These are phyloP conservation scores for Corinectria fuckeliana DNA, from an alignment of 2,329 filamentous ascomycete genomes.

Conservation along the genomic window DNA sequence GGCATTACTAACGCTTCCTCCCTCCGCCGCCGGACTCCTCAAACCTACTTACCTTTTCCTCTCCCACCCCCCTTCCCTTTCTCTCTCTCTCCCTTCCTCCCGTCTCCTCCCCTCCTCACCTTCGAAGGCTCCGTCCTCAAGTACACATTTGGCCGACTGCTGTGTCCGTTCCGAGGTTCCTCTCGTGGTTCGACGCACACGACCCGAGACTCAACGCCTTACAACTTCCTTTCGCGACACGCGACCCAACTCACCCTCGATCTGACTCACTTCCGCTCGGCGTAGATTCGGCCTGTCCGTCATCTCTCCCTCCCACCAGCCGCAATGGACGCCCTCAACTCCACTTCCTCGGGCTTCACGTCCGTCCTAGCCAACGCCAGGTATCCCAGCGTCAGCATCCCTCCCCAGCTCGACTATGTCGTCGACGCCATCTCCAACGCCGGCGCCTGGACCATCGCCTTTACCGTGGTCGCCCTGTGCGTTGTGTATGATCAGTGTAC, in stretches of 20 bases:
- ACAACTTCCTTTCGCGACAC: neutral
- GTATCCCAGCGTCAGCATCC: conserved; percentile 55
- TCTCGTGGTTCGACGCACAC: neutral
- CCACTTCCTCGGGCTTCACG: conserved; percentile 70
- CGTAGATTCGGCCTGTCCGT: conserved; percentile 8
- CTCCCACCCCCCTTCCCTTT: conserved; percentile 8
- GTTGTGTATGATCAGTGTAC: conserved; percentile 90
- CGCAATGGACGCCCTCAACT: conserved; percentile 63
- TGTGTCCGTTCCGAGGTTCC: neutral
- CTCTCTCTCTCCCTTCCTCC: conserved; percentile 1
- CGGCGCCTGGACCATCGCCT: conserved; percentile 66
- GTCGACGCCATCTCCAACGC: conserved; percentile 63
- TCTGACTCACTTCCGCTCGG: neutral
- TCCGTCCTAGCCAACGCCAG: conserved; percentile 72
- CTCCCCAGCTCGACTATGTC: conserved; percentile 62
- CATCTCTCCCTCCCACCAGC: conserved; percentile 11
- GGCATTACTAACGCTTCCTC: conserved; percentile 23
- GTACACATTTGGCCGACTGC: conserved; percentile 2
- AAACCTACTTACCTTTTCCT: conserved; percentile 1
- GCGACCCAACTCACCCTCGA: neutral
- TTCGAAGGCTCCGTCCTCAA: conserved; percentile 1
- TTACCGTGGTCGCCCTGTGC: conserved; percentile 73
- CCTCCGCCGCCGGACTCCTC: conserved; percentile 9
- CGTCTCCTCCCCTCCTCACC: conserved; percentile 4
- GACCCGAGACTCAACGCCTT: neutral